Evolutionary conservation across 768 basidiomycete genomes (phyloP), one percentile per base, ranked within the genome.

Genomic region (Tylopilus cervinicoccineus): DNA sequence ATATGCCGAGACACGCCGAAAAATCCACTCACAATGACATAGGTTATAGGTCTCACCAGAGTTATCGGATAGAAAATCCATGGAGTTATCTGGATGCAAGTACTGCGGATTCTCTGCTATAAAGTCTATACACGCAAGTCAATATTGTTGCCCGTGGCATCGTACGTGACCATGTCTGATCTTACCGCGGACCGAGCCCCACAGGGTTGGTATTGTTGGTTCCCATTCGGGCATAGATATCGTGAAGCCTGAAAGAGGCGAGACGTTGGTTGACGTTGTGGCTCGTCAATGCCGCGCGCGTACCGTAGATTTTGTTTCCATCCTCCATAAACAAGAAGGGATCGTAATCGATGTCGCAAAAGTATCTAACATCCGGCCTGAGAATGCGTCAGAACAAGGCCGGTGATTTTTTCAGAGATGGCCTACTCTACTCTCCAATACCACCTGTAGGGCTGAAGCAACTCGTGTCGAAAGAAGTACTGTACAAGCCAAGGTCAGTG

Each of bases 41-140:
- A 74, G 64, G 66, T 84, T 86, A 60, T 83, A 86, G 0, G 71
- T 73, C 33, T 78, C 71, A 2, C 84, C 84, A 5, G 76, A 73
- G 59, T 93, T 76, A 40, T 87, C 76, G 2, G 83, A 86, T 40
- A 88, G 51, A 67, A 82, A 88, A 8, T 65, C 61, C 72, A 86
- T 74, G 0, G 81, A 73, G 59, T 88, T 87, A 43, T 78, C 72
- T 31, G 71, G 63, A 19, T 76, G 66, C 31, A 86, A 55, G 58
- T 80, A 73, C 50, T 84, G 70, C 0, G 84, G 83, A 58, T 84
- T 62, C 38, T 69, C 59, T 33, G 62, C 51, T 33, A 77, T 72
- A 68, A 85, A 86, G 16, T 78, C 82, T 84, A 50, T 67, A 53
- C 45, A 26, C 53, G 67, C 69, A 7, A 6, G 55, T 56, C 64